Percentiles rank a stretch among this genome's conserved stretches.
These are phyloP conservation scores for Lactifluus piperatus DNA, from an alignment of 768 basidiomycete species.

Conservation along the genomic window DNA sequence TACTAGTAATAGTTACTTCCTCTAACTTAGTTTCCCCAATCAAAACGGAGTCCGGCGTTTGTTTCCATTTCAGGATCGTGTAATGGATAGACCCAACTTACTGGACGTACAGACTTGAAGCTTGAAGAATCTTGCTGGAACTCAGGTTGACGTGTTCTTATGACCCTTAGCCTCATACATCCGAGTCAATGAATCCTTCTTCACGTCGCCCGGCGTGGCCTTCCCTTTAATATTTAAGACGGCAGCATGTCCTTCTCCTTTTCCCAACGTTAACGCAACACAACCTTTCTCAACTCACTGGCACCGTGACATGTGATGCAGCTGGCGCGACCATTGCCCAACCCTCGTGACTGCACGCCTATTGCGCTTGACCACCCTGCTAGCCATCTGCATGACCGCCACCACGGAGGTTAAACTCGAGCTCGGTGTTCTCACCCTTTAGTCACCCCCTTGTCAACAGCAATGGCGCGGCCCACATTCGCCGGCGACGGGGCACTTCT, in stretches of 20 bases:
- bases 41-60: no score
- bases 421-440: slow-evolving; percentile 7
- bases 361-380: slow-evolving; percentile 45
- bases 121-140: no score
- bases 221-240: slow-evolving; percentile 3
- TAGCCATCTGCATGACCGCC: slow-evolving; percentile 44
- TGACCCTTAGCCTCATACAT: no score
- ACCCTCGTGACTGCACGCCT: slow-evolving; percentile 46
- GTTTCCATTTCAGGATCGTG: no score
- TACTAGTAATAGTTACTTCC: no score
- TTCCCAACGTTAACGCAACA: neutral
- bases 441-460: slow-evolving; percentile 6
- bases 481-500: slow-evolving; percentile 7
- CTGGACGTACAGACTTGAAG: no score
- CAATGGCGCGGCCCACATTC: slow-evolving; percentile 11
- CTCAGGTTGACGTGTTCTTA: no score
- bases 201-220: no score
- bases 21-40: no score
- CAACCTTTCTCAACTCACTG: neutral
- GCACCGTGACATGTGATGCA: slow-evolving; percentile 43
- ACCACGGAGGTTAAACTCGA: slow-evolving; percentile 33
- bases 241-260: neutral
- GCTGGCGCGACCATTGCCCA: slow-evolving; percentile 40
- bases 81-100: no score
- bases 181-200: no score